phyloP scores from a whole-genome alignment of 345 rosid genomes.

The Salix dunnii region DNA sequence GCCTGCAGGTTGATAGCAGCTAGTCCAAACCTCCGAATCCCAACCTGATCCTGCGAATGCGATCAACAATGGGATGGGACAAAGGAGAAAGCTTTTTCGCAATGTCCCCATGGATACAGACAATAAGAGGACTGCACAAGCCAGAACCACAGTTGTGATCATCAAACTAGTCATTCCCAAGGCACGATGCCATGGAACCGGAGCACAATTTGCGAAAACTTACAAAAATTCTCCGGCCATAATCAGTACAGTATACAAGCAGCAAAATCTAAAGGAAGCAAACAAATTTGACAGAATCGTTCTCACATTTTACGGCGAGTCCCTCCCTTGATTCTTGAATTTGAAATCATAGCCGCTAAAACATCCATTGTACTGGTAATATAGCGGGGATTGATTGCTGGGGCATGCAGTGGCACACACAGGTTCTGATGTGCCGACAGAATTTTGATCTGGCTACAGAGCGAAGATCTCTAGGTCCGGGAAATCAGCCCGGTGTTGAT shows the following conservation, averaged over 20 bases:
- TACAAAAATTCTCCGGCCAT: too few relatives aligned
- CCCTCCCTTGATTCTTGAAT: neutral
- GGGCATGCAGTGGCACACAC: neutral
- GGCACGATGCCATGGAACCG: too few relatives aligned
- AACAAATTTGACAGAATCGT: neutral
- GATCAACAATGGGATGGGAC: too few relatives aligned
- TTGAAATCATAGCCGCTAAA: neutral
- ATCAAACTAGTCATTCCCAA: too few relatives aligned
- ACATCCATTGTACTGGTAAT: neutral
- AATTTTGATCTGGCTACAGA: constrained; percentile 7
- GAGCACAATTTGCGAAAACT: too few relatives aligned
- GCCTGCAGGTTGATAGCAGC: too few relatives aligned
- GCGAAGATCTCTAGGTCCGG: constrained; percentile 6
- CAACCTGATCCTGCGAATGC: too few relatives aligned
- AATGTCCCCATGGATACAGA: too few relatives aligned
- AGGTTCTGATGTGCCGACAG: neutral
- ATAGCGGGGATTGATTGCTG: neutral
- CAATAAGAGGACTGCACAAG: too few relatives aligned
- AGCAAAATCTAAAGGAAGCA: neutral
- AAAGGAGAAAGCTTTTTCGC: too few relatives aligned
- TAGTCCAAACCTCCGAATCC: too few relatives aligned
- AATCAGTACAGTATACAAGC: neutral
- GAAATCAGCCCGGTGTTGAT: constrained; percentile 16
- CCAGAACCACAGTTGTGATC: too few relatives aligned
- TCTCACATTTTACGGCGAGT: neutral